These are phyloP conservation scores for Rhizophora apiculata DNA, from an alignment of 345 rosid species.

Conservation along the genomic window DNA sequence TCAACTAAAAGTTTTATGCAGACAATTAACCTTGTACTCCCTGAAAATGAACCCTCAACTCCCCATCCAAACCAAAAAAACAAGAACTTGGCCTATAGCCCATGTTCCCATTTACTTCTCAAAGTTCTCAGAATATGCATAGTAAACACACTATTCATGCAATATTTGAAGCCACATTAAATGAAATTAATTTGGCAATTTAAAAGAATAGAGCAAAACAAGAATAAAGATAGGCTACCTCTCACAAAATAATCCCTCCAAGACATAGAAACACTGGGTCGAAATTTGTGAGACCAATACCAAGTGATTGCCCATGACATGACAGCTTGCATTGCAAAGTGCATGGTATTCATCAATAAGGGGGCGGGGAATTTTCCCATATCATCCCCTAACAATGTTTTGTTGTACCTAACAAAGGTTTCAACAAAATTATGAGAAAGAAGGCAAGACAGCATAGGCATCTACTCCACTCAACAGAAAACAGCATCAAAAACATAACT, in stretches of 20 bases:
- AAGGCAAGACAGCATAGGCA: background rate
- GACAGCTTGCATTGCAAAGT: constrained; percentile 90
- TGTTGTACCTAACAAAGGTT: constrained; percentile 61
- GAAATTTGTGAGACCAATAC: constrained; percentile 81
- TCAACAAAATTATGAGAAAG: background rate
- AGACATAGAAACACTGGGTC: constrained; percentile 58
- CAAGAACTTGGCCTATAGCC: too few relatives aligned
- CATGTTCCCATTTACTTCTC: too few relatives aligned
- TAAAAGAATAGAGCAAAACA: background rate
- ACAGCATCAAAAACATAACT: background rate
- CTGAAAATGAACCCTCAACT: too few relatives aligned
- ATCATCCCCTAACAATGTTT: constrained; percentile 92
- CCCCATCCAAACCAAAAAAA: too few relatives aligned
- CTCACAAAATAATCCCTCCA: constrained; percentile 79
- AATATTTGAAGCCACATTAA: too few relatives aligned
- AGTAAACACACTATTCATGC: too few relatives aligned
- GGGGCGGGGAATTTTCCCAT: constrained; percentile 98
- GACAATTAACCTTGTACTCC: too few relatives aligned
- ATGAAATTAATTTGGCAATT: background rate
- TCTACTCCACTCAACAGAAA: background rate
- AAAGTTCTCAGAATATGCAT: too few relatives aligned
- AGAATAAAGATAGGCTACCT: constrained; percentile 41
- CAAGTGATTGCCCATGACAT: constrained; percentile 70
- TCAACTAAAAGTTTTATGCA: too few relatives aligned
- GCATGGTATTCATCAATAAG: constrained; percentile 87